Percentiles rank a stretch among this genome's conserved stretches.
These are phyloP conservation scores for Albifimbria verrucaria DNA, from an alignment of 2,329 filamentous ascomycete species.

Conservation along the genomic window DNA sequence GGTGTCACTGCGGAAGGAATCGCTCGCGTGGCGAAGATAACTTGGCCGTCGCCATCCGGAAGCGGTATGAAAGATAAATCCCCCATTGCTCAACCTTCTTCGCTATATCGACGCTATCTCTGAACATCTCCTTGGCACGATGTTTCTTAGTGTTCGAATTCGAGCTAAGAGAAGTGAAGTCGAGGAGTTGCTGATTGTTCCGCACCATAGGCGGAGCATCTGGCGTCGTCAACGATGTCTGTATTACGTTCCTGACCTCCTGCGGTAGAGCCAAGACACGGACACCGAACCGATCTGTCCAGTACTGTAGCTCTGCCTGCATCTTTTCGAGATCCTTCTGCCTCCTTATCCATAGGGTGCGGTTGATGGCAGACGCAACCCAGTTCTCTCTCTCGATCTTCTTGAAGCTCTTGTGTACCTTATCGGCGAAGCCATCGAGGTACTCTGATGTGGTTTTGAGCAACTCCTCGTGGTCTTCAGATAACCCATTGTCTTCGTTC, in stretches of 20 bases:
- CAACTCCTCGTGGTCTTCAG: not conserved
- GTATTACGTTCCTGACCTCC: not conserved
- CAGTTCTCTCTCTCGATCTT: not conserved
- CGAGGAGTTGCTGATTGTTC: not conserved
- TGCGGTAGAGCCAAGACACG: not conserved
- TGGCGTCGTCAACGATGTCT: not conserved
- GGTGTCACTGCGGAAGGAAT: not conserved
- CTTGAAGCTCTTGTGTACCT: not conserved
- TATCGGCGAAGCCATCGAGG: not conserved
- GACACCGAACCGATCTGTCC: not conserved
- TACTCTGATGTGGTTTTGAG: not conserved
- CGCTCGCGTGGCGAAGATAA: not conserved
- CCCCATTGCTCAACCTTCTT: no score
- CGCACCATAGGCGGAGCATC: not conserved
- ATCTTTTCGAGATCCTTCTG: not conserved
- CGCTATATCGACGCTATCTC: no score
- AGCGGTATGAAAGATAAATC: not conserved
- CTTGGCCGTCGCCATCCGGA: not conserved
- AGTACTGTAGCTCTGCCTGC: not conserved
- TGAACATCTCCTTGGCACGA: no score
- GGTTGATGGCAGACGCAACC: not conserved
- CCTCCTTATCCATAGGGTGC: not conserved
- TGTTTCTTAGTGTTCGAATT: no score
- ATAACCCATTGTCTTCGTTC: not conserved
- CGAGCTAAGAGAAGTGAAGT: no score